Evolutionary conservation across 352 stramenopile species (phyloP), one percentile per base, ranked within the genome.

Genomic region (Phytophthora macrochlamydospora): DNA sequence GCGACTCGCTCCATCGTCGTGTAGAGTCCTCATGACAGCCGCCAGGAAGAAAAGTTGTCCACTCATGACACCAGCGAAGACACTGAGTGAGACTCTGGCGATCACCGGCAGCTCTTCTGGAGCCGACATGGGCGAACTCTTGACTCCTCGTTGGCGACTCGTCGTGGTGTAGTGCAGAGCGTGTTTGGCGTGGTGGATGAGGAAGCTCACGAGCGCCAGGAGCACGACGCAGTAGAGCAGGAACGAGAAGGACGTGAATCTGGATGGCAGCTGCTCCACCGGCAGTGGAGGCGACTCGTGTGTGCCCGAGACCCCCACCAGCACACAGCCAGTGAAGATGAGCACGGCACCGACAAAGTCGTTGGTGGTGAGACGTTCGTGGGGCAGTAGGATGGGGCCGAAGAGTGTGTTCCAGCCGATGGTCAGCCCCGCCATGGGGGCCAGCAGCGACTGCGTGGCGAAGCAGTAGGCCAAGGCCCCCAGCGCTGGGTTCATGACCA

Each of bases 341-440:
- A 93, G 66, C 45, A 90, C 60, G 14, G 86, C 85, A 12, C 86
- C 86, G 11, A 93, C 60, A 56, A 93, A 89, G 62, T 93, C 86
- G 65, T 91, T 83, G 46, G 78, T 91, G 33, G 78, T 89, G 4
- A 92, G 75, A 0, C 76, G 81, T 52, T 92, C 84, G 55, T 91
- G 76, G 5, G 83, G 81, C 14, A 94, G 67, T 31, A 94, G 49
- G 2, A 90, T 80, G 8, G 86, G 86, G 2, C 82, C 85, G 44
- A 94, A 78, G 29, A 93, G 71, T 46, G 85, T 92, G 67, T 94
- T 94, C 86, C 86, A 94, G 30, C 83, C 83, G 58, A 94, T 91
- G 7, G 84, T 92, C 50, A 94, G 77, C 1, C 86, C 86, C 9
- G 82, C 84, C 86, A 94, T 94, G 0, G 86, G 86, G n/a, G 86